Base-by-base conservation (phyloP, 768 basidiomycete species). In the Boletus vermiculosoides region DNA sequence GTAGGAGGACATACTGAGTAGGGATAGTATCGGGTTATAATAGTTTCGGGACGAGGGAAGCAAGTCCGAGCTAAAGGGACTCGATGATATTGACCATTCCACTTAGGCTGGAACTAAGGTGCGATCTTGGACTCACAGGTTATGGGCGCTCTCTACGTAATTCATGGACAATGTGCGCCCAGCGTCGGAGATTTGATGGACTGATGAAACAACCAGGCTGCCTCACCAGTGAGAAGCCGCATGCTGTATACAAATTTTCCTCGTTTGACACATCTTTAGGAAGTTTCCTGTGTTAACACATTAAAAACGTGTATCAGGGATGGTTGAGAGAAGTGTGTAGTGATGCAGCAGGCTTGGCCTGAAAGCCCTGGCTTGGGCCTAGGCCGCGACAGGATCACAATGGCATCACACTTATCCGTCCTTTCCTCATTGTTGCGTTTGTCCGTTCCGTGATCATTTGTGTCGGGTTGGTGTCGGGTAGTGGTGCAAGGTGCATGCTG, bases 101-200 rank as follows among this genome's bases (percentile, higher is more conserved):
- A 11, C 25, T 18, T 22, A 11, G 30, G 59, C 60, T n/a, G n/a
- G n/a, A n/a, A 50, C 54, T 16, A 46, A 56, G 45, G 30, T 10
- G 28, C 23, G 23, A 42, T 46, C 39, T 7, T 54, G 52, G 52
- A 31, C 20, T 23, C 23, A 41, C n/a, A 18, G 4, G 6, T 16
- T 10, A 8, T 25, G n/a, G 41, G 46, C 45, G 50, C 42, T 28
- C 13, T 15, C 22, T n/a, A 13, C 9, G 23, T 42, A 10, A 25
- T 44, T n/a, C n/a, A n/a, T n/a, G n/a, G n/a, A n/a, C n/a, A n/a
- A n/a, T n/a, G n/a, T 25, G 30, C 30, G 40, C 23, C 15, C 23
- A 20, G 30, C 13, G 16, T 31, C 20, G 10, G 42, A 59, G 23
- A 33, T 49, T 44, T 50, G 5, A 34, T 28, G 8, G 41, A 5